Percentiles rank a stretch among this genome's conserved stretches.
Conservation (phyloP, 2,329 filamentous ascomycete species). For the Metarhizium sp. region DNA sequence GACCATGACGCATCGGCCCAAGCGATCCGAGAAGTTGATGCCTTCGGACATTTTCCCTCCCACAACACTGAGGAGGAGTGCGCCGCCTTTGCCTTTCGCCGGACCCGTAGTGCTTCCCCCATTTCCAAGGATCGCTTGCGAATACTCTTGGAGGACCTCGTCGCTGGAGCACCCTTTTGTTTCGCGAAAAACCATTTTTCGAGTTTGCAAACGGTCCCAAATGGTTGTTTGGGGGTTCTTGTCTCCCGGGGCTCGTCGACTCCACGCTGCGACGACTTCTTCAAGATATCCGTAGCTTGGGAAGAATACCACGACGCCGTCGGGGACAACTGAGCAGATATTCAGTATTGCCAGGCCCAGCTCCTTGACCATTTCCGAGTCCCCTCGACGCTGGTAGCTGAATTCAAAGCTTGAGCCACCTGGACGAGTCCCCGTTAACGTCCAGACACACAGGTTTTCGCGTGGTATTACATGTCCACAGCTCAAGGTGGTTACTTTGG, state of each 20-base stretch:
- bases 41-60: slow-evolving; percentile 94
- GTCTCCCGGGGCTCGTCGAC: slow-evolving; percentile 22
- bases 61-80: slow-evolving; percentile 79
- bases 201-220: slow-evolving; percentile 48
- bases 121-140: slow-evolving; percentile 49
- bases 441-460: slow-evolving; percentile 70
- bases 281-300: slow-evolving; percentile 89
- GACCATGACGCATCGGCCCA: slow-evolving; percentile 86
- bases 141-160: slow-evolving; percentile 65
- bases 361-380: slow-evolving; percentile 59
- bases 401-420: slow-evolving; percentile 62
- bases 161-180: slow-evolving; percentile 50
- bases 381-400: slow-evolving; percentile 68
- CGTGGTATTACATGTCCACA: slow-evolving; percentile 90
- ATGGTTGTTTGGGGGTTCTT: slow-evolving; percentile 28
- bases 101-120: background rate
- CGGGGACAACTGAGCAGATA: slow-evolving; percentile 65
- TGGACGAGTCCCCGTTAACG: slow-evolving; percentile 42
- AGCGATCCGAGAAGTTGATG: slow-evolving; percentile 90
- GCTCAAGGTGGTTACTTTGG: slow-evolving; percentile 69
- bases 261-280: slow-evolving; percentile 57
- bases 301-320: slow-evolving; percentile 91
- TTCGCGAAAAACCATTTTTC: slow-evolving; percentile 56
- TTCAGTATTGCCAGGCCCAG: slow-evolving; percentile 66
- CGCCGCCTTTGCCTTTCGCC: slow-evolving; percentile 45